A percentile compares a stretch with the other conserved stretches of the same genome.
phyloP scores from a whole-genome alignment of 2,329 filamentous ascomycete species.

The Cladophialophora carrionii region DNA sequence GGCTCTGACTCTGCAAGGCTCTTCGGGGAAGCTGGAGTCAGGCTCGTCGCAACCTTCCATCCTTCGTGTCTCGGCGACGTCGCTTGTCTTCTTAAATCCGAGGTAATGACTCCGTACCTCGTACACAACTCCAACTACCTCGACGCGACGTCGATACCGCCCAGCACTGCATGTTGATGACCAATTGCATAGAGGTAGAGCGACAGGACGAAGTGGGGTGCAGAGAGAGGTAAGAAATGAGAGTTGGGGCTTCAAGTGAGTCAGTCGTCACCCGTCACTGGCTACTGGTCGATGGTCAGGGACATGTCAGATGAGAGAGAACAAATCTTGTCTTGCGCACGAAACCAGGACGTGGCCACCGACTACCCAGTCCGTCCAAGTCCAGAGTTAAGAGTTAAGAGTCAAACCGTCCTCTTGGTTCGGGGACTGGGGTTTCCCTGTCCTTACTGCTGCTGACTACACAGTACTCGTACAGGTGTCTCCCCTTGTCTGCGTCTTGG shows the following conservation, averaged over 20 bases:
- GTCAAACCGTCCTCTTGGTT: neutral
- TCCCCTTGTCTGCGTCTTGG: neutral
- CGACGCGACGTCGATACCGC: neutral
- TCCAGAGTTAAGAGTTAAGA: neutral
- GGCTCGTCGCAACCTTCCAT: neutral
- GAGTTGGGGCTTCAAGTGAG: neutral
- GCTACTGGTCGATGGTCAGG: neutral
- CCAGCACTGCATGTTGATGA: slow-evolving; percentile 20
- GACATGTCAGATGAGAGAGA: slow-evolving; percentile 11
- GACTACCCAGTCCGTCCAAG: slow-evolving; percentile 4
- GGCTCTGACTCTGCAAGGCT: neutral
- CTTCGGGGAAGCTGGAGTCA: neutral
- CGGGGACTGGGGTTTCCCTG: neutral
- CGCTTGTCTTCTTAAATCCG: neutral
- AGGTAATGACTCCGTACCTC: neutral
- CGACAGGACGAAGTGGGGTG: slow-evolving; percentile 2
- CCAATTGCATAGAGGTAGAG: slow-evolving; percentile 9
- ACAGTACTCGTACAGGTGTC: neutral
- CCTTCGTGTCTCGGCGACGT: neutral
- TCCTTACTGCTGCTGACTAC: slow-evolving; percentile 7
- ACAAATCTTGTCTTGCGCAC: neutral
- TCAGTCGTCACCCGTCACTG: too few relatives aligned
- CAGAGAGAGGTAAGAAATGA: slow-evolving; percentile 11
- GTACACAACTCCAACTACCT: neutral
- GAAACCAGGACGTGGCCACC: neutral